Evolutionary conservation across 2,329 filamentous ascomycete species (phyloP).

Genomic region (Cytospora piceae): DNA sequence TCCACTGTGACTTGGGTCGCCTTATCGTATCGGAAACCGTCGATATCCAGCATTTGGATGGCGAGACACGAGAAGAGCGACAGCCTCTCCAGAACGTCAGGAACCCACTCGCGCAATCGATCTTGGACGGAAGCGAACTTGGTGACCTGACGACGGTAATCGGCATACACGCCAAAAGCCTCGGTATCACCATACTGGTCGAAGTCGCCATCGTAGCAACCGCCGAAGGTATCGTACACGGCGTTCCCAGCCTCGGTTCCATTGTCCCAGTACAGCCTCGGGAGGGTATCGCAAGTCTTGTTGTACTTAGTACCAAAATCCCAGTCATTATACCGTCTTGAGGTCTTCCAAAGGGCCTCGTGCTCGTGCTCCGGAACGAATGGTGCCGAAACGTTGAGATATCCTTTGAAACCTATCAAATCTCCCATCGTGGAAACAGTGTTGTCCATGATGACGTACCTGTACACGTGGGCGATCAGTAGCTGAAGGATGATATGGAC

Average conservation of each 20-base stretch:
- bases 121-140: slow-evolving; percentile 70
- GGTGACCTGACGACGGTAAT: slow-evolving; percentile 65
- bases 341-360: slow-evolving; percentile 58
- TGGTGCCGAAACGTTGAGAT: slow-evolving; percentile 59
- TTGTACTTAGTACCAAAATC: slow-evolving; percentile 55
- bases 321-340: slow-evolving; percentile 61
- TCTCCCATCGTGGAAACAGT: slow-evolving; percentile 67
- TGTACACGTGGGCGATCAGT: slow-evolving; percentile 6
- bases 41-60: slow-evolving; percentile 64
- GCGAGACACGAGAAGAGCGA: slow-evolving; percentile 65
- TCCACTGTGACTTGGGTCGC: slow-evolving; percentile 63
- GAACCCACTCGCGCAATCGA: slow-evolving; percentile 65
- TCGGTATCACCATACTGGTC: slow-evolving; percentile 61
- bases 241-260: slow-evolving; percentile 54
- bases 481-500: background rate
- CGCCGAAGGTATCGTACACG: slow-evolving; percentile 50
- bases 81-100: slow-evolving; percentile 59
- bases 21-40: slow-evolving; percentile 69
- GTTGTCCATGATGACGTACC: slow-evolving; percentile 58
- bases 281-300: slow-evolving; percentile 54
- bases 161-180: slow-evolving; percentile 64
- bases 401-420: slow-evolving; percentile 61
- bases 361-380: slow-evolving; percentile 57
- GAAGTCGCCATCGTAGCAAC: slow-evolving; percentile 52
- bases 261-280: slow-evolving; percentile 62